phyloP scores from a whole-genome alignment of 305 asterid species.

The Plantago coronopus region DNA sequence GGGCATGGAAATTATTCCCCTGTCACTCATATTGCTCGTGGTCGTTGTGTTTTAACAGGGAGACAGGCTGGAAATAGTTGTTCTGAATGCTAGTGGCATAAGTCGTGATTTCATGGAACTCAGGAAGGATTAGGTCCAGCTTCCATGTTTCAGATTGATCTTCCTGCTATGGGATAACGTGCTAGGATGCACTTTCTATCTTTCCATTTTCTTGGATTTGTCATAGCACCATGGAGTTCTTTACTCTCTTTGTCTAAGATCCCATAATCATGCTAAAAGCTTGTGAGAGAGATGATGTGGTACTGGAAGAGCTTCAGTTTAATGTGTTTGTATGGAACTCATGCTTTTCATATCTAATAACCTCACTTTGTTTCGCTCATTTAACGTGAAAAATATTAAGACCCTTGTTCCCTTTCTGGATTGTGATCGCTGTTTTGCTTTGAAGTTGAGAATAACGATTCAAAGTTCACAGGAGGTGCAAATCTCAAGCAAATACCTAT shows the following conservation, averaged over 20 bases:
- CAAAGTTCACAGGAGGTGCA: no score
- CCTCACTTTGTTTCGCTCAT: no score
- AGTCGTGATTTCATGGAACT: constrained; percentile 79
- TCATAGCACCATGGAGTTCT: no score
- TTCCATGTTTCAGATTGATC: neutral
- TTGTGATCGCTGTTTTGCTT: no score
- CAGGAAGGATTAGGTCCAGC: constrained; percentile 63
- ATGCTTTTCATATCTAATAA: neutral
- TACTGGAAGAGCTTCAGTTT: neutral
- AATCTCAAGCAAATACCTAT: no score
- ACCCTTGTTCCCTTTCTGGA: no score
- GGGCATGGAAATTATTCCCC: neutral
- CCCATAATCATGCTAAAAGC: no score
- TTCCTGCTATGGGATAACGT: neutral
- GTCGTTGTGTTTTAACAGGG: constrained; percentile 45
- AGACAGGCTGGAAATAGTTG: constrained; percentile 77
- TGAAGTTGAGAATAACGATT: no score
- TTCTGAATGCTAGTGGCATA: constrained; percentile 59
- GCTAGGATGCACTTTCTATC: constrained; percentile 1
- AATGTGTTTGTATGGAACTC: neutral
- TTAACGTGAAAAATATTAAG: no score
- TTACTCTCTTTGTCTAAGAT: no score
- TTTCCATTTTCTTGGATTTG: neutral
- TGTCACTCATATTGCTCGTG: constrained; percentile 8
- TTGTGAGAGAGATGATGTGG: no score